Percentiles rank a stretch among this genome's conserved stretches.
phyloP scores from a whole-genome alignment of 306 rosid genomes.

The Begonia peltatifolia region DNA sequence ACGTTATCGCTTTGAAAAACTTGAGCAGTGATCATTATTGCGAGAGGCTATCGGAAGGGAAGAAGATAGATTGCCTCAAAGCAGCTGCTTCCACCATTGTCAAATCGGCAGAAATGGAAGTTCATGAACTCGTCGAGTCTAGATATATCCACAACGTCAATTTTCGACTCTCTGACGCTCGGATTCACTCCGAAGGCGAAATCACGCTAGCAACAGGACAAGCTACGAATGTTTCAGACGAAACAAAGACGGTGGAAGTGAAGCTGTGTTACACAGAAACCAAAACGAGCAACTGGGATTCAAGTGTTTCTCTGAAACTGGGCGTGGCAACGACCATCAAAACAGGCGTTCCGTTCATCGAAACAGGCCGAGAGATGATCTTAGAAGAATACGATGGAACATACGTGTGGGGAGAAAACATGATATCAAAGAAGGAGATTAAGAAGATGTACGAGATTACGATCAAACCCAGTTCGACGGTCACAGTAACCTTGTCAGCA shows the following conservation, averaged over 20 bases:
- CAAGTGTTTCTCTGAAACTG: not conserved
- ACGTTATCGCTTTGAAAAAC: slow-evolving; percentile 6
- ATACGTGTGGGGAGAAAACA: slow-evolving; percentile 6
- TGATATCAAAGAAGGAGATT: not conserved
- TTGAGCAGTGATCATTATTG: slow-evolving; percentile 1
- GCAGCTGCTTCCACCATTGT: not conserved
- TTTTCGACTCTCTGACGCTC: not conserved
- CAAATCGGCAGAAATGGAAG: not conserved
- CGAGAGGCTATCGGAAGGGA: not conserved
- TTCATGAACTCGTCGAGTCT: slow-evolving; percentile 3
- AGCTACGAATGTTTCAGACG: slow-evolving; percentile 1
- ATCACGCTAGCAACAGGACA: not conserved
- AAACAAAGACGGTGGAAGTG: not conserved
- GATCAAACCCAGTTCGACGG: not conserved
- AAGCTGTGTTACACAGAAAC: not conserved
- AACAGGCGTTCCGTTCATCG: not conserved
- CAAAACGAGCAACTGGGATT: not conserved
- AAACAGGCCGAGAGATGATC: not conserved
- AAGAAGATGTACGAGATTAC: not conserved
- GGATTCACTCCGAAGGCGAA: slow-evolving; percentile 2
- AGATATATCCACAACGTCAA: slow-evolving; percentile 5
- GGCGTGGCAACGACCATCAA: not conserved
- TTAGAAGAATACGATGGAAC: not conserved
- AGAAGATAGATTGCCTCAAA: slow-evolving; percentile 4
- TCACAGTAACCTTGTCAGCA: slow-evolving; percentile 3